Evolutionary conservation across 1,284 basidiomycete species (phyloP), one percentile per base, ranked within the genome.

Genomic region (Cryptococcus sp.): DNA sequence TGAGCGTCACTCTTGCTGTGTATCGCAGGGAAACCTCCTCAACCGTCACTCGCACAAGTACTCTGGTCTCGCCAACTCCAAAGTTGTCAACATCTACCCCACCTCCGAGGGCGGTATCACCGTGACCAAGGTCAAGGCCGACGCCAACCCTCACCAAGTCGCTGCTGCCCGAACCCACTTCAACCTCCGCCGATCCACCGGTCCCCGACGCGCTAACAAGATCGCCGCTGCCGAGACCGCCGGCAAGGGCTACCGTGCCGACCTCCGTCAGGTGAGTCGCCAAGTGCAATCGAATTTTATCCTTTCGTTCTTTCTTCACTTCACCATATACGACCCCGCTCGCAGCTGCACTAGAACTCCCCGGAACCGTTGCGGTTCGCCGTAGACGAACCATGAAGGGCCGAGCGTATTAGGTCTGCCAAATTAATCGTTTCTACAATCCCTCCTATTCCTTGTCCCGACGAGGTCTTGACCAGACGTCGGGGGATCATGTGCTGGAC

Each of bases 21-120:
- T 10, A 34, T 13, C 26, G 13, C 68, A 91, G 89, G 91, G 88
- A 67, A 93, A 93, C 83, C 84, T 93, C 76, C 80, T 83, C 60
- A 93, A 91, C 82, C 72, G 91, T 68, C 89, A 93, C 82, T 93
- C 91, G 29, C 83, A 84, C 83, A 93, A 93, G 78, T 93, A 85
- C 83, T 93, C 91, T 61, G 91, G 91, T 63, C 82, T 93, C 65
- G 86, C 87, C 71, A 92, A 93, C 83, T 64, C 81, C 68, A 92
- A 91, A 86, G 89, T 88, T 54, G 83, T 93, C 77, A 81, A 83
- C 78, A 83, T 93, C 69, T 72, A 80, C 55, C 83, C 86, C 61
- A 81, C 83, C 48, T 78, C 82, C 58, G 79, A 83, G 54, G 86
- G 86, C 59, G 80, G 64, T 59, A 69, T 93, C 68, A 80, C 85